Base-by-base conservation (phyloP, 352 stramenopile genomes). In the Peronospora belbahrii region DNA sequence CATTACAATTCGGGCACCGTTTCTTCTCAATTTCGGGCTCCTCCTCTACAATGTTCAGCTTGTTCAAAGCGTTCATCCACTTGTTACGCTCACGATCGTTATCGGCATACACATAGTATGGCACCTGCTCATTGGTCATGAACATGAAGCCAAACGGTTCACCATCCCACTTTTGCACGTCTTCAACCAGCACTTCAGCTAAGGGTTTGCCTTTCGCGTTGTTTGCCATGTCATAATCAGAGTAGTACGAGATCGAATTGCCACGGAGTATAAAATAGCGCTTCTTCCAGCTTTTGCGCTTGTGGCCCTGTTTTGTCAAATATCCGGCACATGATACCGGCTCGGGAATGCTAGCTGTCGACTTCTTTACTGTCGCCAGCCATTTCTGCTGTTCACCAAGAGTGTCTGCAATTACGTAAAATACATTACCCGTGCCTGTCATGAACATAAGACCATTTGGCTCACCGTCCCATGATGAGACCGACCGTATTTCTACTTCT, bases 261-360 rank as follows among this genome's bases (percentile, higher is more conserved):
- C 83, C 83, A 22, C 83, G 83, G 25, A 94, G 48, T 42, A 93
- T 86, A 40, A 94, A 94, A 51, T 93, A 94, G 0, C 83, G 78
- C 48, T 93, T 94, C 55, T 93, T 94, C 83, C 83, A 94, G 52
- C 81, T 94, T 60, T 94, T 94, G 0, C 83, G 78, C 55, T 93
- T 94, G 59, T 94, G 83, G 18, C 83, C 83, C 64, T 94, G 83
- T 52, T 94, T 94, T 18, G 81, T 93, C 15, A 94, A 54, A 58
- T 91, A 94, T 25, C 83, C 83, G 6, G 80, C 81, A 52, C 83
- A 94, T 4, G 74, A 62, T 6, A 94, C 76, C 0, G 83, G 83
- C 41, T 89, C 76, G 0, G 79, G 82, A 6, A 88, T 55, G 19
- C 65, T 87, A 7, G 67, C 65, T 28, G 78, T 85, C 10, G 78